Conservation (phyloP, 106 monocot species). For the Gastrodia elata region DNA sequence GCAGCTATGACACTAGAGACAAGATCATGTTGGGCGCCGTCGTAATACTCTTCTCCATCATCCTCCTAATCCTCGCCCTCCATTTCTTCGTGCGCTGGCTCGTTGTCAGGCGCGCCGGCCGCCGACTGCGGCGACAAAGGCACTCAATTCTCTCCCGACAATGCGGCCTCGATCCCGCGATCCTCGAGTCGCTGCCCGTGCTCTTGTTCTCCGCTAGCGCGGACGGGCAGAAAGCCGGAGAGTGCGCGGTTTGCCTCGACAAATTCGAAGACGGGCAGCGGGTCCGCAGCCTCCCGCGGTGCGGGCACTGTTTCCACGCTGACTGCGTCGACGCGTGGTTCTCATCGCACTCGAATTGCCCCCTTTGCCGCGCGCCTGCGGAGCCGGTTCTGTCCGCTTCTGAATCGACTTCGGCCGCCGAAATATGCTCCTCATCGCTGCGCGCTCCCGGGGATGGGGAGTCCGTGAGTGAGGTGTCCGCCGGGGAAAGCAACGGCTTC, state of each 20-base stretch:
- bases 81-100: constrained; percentile 27
- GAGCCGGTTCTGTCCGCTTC: constrained; percentile 8
- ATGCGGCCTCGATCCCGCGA: constrained; percentile 19
- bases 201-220: constrained; percentile 4
- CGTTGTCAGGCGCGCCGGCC: constrained; percentile 12
- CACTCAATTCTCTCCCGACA: neutral
- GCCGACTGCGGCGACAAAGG: neutral
- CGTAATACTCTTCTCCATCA: constrained; percentile 29
- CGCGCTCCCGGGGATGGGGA: no score
- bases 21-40: constrained; percentile 27
- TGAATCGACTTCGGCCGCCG: no score
- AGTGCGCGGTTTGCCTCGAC: constrained; percentile 40
- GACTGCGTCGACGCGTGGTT: constrained; percentile 53
- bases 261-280: constrained; percentile 40
- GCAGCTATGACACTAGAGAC: constrained; percentile 18
- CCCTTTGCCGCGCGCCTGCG: constrained; percentile 38
- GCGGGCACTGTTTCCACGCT: constrained; percentile 36
- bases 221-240: neutral
- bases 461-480: no score
- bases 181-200: constrained; percentile 34
- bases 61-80: constrained; percentile 27
- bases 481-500: no score
- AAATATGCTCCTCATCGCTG: no score
- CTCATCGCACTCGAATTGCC: constrained; percentile 31
- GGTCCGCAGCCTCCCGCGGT: constrained; percentile 29